These are phyloP conservation scores for Tolypocladium tropicale DNA, from an alignment of 2,329 filamentous ascomycete genomes.

Conservation along the genomic window DNA sequence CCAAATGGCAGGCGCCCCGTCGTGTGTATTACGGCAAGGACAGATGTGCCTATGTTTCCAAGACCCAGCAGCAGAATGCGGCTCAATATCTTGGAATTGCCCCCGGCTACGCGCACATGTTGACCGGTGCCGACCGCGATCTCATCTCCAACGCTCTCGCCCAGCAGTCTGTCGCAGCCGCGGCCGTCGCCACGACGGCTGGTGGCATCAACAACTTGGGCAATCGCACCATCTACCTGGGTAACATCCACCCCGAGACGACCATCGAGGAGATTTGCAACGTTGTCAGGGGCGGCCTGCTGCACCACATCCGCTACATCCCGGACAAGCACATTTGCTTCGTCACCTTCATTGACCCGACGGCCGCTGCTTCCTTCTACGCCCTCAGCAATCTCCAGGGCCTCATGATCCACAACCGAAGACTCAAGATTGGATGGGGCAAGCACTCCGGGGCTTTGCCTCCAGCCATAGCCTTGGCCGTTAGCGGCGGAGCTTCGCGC, in stretches of 20 bases:
- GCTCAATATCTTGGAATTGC: slow-evolving; percentile 97
- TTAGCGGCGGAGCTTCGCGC: slow-evolving; percentile 92
- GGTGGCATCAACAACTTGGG: slow-evolving; percentile 96
- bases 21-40: slow-evolving; percentile 99
- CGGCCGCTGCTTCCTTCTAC: slow-evolving; percentile 94
- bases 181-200: slow-evolving; percentile 90
- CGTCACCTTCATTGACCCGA: slow-evolving; percentile 98
- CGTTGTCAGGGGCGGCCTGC: slow-evolving; percentile 85
- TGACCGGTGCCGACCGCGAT: slow-evolving; percentile 92
- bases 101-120: slow-evolving; percentile 89
- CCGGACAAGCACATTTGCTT: slow-evolving; percentile 99
- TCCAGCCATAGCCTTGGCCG: slow-evolving; percentile 88
- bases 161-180: slow-evolving; percentile 94
- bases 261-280: slow-evolving; percentile 99
- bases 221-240: slow-evolving; percentile 94
- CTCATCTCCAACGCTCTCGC: slow-evolving; percentile 93
- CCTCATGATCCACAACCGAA: slow-evolving; percentile 97
- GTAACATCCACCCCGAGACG: slow-evolving; percentile 97
- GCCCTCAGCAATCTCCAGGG: slow-evolving; percentile 95
- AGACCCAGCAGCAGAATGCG: slow-evolving; percentile 98
- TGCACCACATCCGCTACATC: slow-evolving; percentile 98
- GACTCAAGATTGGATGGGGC: slow-evolving; percentile 97
- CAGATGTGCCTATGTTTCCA: slow-evolving; percentile 94
- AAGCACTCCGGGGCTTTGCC: slow-evolving; percentile 97
- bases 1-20: slow-evolving; percentile 91